Evolutionary conservation across 495 filamentous ascomycete species (phyloP), one percentile per base, ranked within the genome.

Genomic region (Hapsidospora chrysogenum): DNA sequence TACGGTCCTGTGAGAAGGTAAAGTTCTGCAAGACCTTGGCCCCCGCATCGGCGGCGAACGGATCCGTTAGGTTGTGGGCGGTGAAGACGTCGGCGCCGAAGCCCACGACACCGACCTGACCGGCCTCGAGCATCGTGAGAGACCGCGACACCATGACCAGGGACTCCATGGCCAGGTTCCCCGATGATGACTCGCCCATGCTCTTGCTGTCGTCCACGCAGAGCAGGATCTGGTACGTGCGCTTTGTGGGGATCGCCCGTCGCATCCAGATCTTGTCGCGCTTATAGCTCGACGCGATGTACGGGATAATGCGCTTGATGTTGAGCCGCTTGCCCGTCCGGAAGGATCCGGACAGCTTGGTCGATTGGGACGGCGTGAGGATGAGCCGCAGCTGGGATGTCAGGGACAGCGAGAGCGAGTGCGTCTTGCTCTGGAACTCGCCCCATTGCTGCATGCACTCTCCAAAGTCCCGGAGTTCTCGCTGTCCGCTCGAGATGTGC

Each of bases 211-310:
- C 92, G 55, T 99, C 92, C 22, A 99, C 82, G 22, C 92, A 87
- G 28, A 99, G 77, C 64, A 96, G 73, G 54, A 99, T 85, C 52
- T 99, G 92, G 54, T 96, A 96, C 41, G 78, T 76, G 15, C 92
- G 79, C 53, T 95, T 95, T 33, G 74, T 82, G 2, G 92, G 92
- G 34, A 87, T 76, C 9, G 75, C 77, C 33, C 92, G 74, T 8
- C 92, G 76, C 80, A 96, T 92, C 92, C 92, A 99, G 57, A 99
- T 99, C 61, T 96, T 96, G 68, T 99, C 92, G 40, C 87, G 80
- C 68, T 93, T 95, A 69, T 92, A 99, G 41, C 77, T 72, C 2
- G 82, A 92, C 3, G 92, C 92, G 43, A 99, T 96, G 60, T 96
- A 99, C 0, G 92, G 87, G 44, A 99, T 96, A 56, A 99, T 99